Evolutionary conservation across 78 protist genomes (phyloP), one percentile per base, ranked within the genome.

Genomic region (Pigoraptor vietnamica): DNA sequence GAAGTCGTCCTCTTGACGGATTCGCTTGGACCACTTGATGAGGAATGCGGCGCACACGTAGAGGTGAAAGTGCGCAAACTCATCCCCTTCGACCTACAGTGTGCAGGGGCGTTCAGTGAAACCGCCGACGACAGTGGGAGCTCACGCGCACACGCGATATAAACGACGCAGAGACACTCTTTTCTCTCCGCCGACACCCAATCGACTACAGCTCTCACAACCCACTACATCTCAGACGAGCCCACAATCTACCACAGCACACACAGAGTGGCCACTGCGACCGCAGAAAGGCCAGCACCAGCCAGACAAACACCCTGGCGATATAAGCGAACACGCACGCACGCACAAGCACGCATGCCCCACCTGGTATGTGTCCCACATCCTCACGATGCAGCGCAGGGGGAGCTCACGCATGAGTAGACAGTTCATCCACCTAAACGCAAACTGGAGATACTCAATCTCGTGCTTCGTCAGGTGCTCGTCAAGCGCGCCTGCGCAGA

Each of bases 391-490:
- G 81, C 95, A 55, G 0, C 21, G 89, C 37, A 96, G 92, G 9
- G 98, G 94, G 0, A 98, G 39, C 88, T 98, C 99, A 24, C 99
- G 91, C 92, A 97, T 83, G 19, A 98, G 93, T 33, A 98, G 87
- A 88, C 99, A 98, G 83, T 98, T 98, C 98, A 98, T 97, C 99
- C 99, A 98, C 2, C 99, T 95, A 92, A 98, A 98, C 33, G 98
- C 92, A 90, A 98, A 98, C 39, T 98, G 98, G 19, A 97, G 56
- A 88, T 91, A 98, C 37, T 93, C 91, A 1, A 97, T 82, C 37
- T 90, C 96, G 36, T 94, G 94, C 14, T 81, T 86, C 36, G 92
- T 86, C 9, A 98, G 82, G 87, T 97, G 99, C 10, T 56, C 36
- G 89, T 94, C 39, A 92, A 19, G 10, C 23, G 39, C 86, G 2